Percentiles rank a stretch among this genome's conserved stretches.
Evolutionary conservation across 1,284 basidiomycete genomes (phyloP).

Genomic region (Irpex sp.): DNA sequence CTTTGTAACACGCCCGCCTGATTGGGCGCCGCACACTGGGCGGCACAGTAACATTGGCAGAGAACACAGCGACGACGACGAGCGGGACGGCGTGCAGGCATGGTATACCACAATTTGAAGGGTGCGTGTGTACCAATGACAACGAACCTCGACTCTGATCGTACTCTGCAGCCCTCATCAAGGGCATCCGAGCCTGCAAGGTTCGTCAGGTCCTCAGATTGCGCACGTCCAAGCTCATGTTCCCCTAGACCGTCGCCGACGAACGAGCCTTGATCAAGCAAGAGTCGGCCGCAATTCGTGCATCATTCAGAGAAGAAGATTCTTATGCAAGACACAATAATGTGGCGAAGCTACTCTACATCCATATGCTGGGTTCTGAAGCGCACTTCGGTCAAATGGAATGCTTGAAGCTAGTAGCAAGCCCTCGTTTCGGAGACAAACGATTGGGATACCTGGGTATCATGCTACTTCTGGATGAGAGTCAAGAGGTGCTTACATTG

Average conservation of each 20-base stretch:
- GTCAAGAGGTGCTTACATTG: slow-evolving; percentile 94
- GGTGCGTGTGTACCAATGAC: slow-evolving; percentile 40
- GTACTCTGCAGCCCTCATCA: slow-evolving; percentile 74
- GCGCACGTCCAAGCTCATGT: slow-evolving; percentile 21
- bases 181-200: slow-evolving; percentile 93
- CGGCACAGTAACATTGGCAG: background rate
- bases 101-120: slow-evolving; percentile 92
- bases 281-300: slow-evolving; percentile 96
- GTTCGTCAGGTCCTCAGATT: slow-evolving; percentile 35
- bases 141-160: slow-evolving; percentile 1
- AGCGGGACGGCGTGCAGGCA: slow-evolving; percentile 26
- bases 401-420: slow-evolving; percentile 98
- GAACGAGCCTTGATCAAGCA: slow-evolving; percentile 97
- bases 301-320: slow-evolving; percentile 97
- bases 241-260: slow-evolving; percentile 90
- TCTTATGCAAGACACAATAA: slow-evolving; percentile 93
- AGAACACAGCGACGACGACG: slow-evolving; percentile 2
- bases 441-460: slow-evolving; percentile 96
- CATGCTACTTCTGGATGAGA: slow-evolving; percentile 97
- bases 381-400: slow-evolving; percentile 99
- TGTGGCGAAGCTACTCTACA: slow-evolving; percentile 97
- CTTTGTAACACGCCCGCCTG: background rate
- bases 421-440: slow-evolving; percentile 96
- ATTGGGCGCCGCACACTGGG: slow-evolving; percentile 1
- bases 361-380: slow-evolving; percentile 99